Evolutionary conservation across 2,329 filamentous ascomycete species (phyloP), one percentile per base, ranked within the genome.

Genomic region (Tothia fuscella): DNA sequence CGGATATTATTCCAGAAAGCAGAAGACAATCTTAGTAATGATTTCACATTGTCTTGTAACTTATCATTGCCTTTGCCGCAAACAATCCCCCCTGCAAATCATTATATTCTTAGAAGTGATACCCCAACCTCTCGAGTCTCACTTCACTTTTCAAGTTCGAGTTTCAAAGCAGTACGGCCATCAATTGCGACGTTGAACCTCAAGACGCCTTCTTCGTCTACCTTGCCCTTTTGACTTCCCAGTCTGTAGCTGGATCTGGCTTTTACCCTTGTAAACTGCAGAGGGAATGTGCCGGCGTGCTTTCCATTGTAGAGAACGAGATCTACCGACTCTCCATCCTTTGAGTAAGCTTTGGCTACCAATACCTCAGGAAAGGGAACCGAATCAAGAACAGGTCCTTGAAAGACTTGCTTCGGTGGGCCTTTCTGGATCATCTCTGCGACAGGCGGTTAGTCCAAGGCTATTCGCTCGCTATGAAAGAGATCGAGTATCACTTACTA

Each of bases 291-390:
- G 17, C 41, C 42, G 5, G 10, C 30, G 13, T 3, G 20, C 6
- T 42, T 46, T 4, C 25, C 29, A 20, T 47, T 21, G 24, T 42
- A 21, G 9, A 42, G 25, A 24, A 38, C 46, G 12, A 48, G 21
- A 19, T 14, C 26, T 6, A 40, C 12, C 7, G 30, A 40, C 35
- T 34, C 28, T 20, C 30, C 38, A 35, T 46, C 42, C 17, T 37
- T n/a, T 3, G 17, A 17, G 26, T 41, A 39, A 6, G 41, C 38
- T 28, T 46, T 45, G 26, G 47, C 42, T 14, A 48, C 47, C n/a
- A 48, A 24, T 13, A 48, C 43, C 20, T 46, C 38, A 5, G 47
- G 47, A 34, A 45, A 48, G 3, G 42, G 30, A 6, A 29, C 42
- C 6, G 19, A 16, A 13, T 21, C 42, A 12, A 48, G 46, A 7